phyloP scores from a whole-genome alignment of 2,329 filamentous ascomycete species.

The Sclerotinia subarctica region DNA sequence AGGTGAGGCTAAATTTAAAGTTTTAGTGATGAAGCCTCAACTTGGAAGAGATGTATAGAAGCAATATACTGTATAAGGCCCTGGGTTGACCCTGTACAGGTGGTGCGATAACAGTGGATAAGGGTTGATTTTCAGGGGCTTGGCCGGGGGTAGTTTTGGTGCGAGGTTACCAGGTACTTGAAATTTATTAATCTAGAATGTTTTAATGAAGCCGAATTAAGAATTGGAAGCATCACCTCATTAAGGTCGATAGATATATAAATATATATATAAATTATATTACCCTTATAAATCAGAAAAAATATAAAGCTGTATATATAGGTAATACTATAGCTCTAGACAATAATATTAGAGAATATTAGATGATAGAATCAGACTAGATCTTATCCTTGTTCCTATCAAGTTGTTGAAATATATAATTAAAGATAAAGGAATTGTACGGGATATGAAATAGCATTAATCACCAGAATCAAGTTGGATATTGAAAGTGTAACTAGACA shows the following conservation, averaged over 20 bases:
- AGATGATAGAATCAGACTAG: not conserved
- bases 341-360: not conserved
- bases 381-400: not conserved
- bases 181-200: not conserved
- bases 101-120: slow-evolving; percentile 9
- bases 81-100: not conserved
- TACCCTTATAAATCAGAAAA: not conserved
- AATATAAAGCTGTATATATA: not conserved
- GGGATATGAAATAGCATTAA: not conserved
- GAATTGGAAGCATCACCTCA: not conserved
- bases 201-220: not conserved
- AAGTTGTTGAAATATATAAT: no score
- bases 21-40: not conserved
- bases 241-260: not conserved
- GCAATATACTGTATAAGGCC: not conserved
- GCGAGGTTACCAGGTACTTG: no score
- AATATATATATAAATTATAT: not conserved
- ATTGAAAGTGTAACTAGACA: not conserved
- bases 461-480: not conserved
- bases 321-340: not conserved
- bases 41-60: no score
- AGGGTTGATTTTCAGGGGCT: slow-evolving; percentile 10
- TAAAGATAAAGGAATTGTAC: no score
- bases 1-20: not conserved
- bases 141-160: not conserved